Evolutionary conservation across 495 filamentous ascomycete species (phyloP).

Genomic region (Polyplosphaeria fusca): DNA sequence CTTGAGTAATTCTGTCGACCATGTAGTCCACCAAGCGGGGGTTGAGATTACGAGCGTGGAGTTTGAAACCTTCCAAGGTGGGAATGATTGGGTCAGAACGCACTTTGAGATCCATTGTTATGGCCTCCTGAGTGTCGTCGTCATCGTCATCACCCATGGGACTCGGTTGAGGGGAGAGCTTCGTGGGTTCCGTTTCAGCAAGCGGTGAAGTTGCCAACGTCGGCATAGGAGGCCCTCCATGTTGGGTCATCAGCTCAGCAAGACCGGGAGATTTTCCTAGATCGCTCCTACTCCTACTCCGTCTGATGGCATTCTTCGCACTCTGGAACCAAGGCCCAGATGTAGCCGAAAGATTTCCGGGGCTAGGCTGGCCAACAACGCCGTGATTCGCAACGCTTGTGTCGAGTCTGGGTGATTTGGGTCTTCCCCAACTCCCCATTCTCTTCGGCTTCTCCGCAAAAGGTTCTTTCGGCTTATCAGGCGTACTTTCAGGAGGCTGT

Average conservation of each 20-base stretch:
- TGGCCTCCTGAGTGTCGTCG: slow-evolving; percentile 45
- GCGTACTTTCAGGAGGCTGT: slow-evolving; percentile 8
- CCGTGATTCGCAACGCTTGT: slow-evolving; percentile 26
- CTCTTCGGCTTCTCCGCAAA: slow-evolving; percentile 29
- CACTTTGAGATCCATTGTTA: slow-evolving; percentile 44
- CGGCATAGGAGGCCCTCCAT: slow-evolving; percentile 59
- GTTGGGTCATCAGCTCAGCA: slow-evolving; percentile 45
- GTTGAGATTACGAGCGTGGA: slow-evolving; percentile 70
- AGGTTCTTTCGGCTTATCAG: slow-evolving; percentile 19
- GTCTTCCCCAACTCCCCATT: slow-evolving; percentile 35
- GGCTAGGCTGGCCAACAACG: slow-evolving; percentile 24
- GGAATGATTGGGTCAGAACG: slow-evolving; percentile 56
- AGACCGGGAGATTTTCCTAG: slow-evolving; percentile 47
- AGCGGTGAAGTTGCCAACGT: slow-evolving; percentile 45
- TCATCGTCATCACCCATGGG: slow-evolving; percentile 56
- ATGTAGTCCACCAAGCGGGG: slow-evolving; percentile 65
- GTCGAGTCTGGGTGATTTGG: slow-evolving; percentile 36
- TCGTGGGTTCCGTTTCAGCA: slow-evolving; percentile 32
- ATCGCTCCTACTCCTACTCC: slow-evolving; percentile 75
- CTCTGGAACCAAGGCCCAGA: slow-evolving; percentile 41
- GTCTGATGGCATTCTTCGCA: slow-evolving; percentile 52
- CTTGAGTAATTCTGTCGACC: slow-evolving; percentile 77
- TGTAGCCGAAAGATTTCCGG: slow-evolving; percentile 52
- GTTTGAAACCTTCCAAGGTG: slow-evolving; percentile 71
- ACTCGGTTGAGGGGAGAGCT: slow-evolving; percentile 35